Base-by-base conservation (phyloP, 176 grass and related monocot genomes). In the Musa beccarii region DNA sequence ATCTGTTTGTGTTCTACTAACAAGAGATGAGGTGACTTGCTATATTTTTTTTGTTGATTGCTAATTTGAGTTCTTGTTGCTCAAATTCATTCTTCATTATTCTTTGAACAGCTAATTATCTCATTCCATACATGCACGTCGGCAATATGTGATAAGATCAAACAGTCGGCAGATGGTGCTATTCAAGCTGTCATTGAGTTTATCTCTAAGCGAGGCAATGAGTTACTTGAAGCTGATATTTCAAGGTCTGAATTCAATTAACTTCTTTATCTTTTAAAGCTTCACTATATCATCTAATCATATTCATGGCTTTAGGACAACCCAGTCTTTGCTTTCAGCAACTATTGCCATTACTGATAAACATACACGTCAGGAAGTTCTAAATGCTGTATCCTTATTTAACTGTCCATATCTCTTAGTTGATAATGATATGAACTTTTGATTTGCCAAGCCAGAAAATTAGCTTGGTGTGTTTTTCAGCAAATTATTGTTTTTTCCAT, bases 121-220 rank as follows among this genome's bases (percentile, higher is more conserved):
- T 84, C 88, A 56, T 84, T 97, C 67, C 86, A 93, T 79, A 89
- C 94, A 22, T 97, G 94, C 76, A 90, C 88, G 1, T 64, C 80
- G 79, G 90, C 90, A 25, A 79, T 92, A 75, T 97, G 90, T 66
- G 94, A 97, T 79, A 97, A 91, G 79, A 85, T 93, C 59, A 97
- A 97, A 76, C 88, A 97, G 85, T 97, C 94, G 85, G 90, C 88
- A 84, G 94, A 93, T 87, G 90, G 88, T 82, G 89, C 90, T 72
- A 86, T 93, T 85, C 90, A 93, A 86, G 88, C 90, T 82, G 85
- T 97, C 83, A 97, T 81, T 29, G 79, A 93, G 81, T 89, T 97
- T 72, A 91, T 97, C 79, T 78, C 79, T 66, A 90, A 87, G 79
- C 84, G 94, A 87, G 94, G 94, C 67, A 98, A 91, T 81, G 94